phyloP scores from a whole-genome alignment of 495 filamentous ascomycete genomes.

The Patellaria atrata region DNA sequence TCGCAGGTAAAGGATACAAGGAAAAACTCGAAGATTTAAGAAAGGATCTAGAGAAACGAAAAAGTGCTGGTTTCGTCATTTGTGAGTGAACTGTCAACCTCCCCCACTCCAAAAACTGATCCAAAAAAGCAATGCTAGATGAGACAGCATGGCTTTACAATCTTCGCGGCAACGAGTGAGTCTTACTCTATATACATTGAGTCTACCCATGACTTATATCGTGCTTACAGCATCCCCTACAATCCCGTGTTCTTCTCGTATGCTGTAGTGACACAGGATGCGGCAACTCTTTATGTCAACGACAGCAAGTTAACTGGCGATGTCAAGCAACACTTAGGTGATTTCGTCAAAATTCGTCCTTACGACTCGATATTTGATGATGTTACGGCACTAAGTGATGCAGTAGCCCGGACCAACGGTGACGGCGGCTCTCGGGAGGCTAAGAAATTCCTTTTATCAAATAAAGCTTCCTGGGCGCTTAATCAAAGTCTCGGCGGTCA shows the following conservation, averaged over 20 bases:
- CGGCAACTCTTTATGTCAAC: constrained; percentile 76
- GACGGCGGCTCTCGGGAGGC: constrained; percentile 25
- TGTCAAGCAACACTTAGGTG: constrained; percentile 52
- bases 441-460: constrained; percentile 73
- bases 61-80: constrained; percentile 72
- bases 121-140: constrained; percentile 62
- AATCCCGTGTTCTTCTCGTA: constrained; percentile 99
- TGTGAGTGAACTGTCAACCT: constrained; percentile 32
- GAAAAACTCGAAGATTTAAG: constrained; percentile 78
- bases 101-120: neutral
- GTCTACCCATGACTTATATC: constrained; percentile 14
- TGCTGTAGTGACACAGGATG: constrained; percentile 68
- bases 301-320: constrained; percentile 58
- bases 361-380: constrained; percentile 78
- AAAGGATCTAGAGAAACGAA: constrained; percentile 86
- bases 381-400: constrained; percentile 42
- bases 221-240: constrained; percentile 65
- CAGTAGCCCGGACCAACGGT: constrained; percentile 18
- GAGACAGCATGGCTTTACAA: constrained; percentile 99
- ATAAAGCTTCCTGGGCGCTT: constrained; percentile 84
- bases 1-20: constrained; percentile 66
- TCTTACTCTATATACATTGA: neutral
- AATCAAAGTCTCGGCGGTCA: constrained; percentile 81
- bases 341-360: constrained; percentile 62
- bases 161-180: constrained; percentile 79